Base-by-base conservation (phyloP, 371 early-diverging fungal species). In the Nosema muscidifuracis region DNA sequence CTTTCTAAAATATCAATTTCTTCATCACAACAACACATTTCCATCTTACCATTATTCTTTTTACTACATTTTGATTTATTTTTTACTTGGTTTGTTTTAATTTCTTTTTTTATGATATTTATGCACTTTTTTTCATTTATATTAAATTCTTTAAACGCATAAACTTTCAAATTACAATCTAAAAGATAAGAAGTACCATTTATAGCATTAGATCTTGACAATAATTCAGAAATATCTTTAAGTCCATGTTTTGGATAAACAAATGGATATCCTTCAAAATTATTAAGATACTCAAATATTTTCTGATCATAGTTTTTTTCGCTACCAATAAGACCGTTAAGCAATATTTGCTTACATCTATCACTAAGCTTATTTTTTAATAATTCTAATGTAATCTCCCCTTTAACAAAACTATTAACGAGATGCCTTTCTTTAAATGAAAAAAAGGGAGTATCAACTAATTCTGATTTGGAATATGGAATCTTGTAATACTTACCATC, bases 211-310 rank as follows among this genome's bases (percentile, higher is more conserved):
- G 13, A 40, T 44, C 67, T 67, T 42, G 67, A 67, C 4, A 67
- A 57, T 57, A 67, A 56, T 30, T 67, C 67, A 3, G 67, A 55
- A 56, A 67, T 67, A 18, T 67, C 67, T 43, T 57, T 67, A n/a
- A 26, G 28, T 13, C 67, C 67, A 26, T 67, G 31, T n/a, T 26
- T 22, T 3, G 67, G 67, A 42, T 67, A 67, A 34, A 56, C 16
- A 40, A 57, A 67, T 0, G 67, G 67, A 20, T 38, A 34, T 15
- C 28, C 24, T 34, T 42, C 67, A 26, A 66, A 51, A 42, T 66
- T 66, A n/a, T 53, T 55, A 18, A 33, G 15, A 26, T 66, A 66
- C 18, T 38, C 55, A 0, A 10, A 9, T 30, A 66, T 36, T 36
- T 24, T 66, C 18, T 64, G 42, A 2, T 18, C 18, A 20, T 10